Conservation (phyloP, 257 asterid genomes). For the Misopates orontium region DNA sequence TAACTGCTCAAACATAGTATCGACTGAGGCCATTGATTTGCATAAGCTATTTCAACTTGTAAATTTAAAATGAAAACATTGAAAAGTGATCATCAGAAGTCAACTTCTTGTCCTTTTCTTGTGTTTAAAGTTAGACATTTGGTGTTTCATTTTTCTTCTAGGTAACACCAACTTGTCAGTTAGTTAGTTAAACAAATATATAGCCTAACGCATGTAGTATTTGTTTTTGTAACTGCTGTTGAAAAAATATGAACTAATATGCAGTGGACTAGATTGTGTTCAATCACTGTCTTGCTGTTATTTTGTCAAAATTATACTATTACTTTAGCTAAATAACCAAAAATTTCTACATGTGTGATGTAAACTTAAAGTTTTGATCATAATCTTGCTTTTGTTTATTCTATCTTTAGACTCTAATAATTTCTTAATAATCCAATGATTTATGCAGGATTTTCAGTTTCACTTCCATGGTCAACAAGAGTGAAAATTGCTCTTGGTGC, state of each 20-base stretch:
- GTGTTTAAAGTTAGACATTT: conserved; percentile 31
- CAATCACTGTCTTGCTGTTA: too few species aligned
- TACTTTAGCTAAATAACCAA: too few species aligned
- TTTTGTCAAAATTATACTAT: too few species aligned
- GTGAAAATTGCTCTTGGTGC: conserved; percentile 90
- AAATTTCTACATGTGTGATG: too few species aligned
- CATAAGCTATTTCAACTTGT: background rate
- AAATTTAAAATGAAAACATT: background rate
- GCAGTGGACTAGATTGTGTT: background rate
- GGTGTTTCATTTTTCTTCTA: background rate
- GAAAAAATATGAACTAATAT: background rate
- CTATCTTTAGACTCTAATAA: background rate
- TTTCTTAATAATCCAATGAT: background rate
- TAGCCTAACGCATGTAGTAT: background rate
- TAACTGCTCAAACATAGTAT: background rate
- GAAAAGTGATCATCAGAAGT: conserved; percentile 24
- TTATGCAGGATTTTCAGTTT: conserved; percentile 66
- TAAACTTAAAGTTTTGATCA: too few species aligned
- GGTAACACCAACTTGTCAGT: conserved; percentile 9
- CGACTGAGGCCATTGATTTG: background rate
- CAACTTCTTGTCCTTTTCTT: conserved; percentile 16
- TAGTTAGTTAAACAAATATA: conserved; percentile 18
- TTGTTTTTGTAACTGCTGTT: conserved; percentile 7
- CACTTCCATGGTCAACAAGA: conserved; percentile 89
- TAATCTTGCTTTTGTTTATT: too few species aligned